Evolutionary conservation across 2,329 filamentous ascomycete genomes (phyloP), one percentile per base, ranked within the genome.

Genomic region (Lasiodiplodia theobromae): DNA sequence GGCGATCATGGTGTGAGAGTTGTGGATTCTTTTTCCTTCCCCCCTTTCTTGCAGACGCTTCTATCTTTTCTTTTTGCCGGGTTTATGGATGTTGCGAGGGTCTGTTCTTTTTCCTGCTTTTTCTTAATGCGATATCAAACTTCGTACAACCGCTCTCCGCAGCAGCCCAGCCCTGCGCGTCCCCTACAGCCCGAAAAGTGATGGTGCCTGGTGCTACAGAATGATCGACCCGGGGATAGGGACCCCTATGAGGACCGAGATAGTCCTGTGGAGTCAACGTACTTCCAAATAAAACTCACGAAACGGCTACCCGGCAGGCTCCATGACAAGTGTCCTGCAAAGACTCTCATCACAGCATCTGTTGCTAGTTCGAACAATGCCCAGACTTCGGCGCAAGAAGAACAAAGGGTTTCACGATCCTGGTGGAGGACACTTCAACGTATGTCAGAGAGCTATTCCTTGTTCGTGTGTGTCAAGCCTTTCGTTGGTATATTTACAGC

Each of bases 1-100:
- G 66, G 66, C 66, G 66, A 63, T 62, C 56, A 68, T 53, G 66
- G 66, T 68, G 66, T 54, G 66, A 57, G 57, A 68, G 66, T 68
- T 66, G 63, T 66, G 49, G 49, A 54, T 56, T 56, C 34, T 56
- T 51, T 66, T 66, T 37, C 51, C 51, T 52, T 51, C 60, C 25
- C 57, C 60, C 60, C 25, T 64, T 64, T 64, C 44, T 52, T 64
- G 60, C 60, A 64, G 44, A 64, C 60, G 60, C 44, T 64, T 37
- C 60, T 64, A 56, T 44, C 34, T 44, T 44, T 56, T 56, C 54
- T 66, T 49, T 63, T 63, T 47, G 56, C 51, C 34, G 51, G 63
- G 49, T 40, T 66, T 21, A 66, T 56, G 66, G 66, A 62, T 44
- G 56, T 68, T 58, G 56, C 47, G 54, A 58, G 65, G 53, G 53